phyloP scores from a whole-genome alignment of 352 stramenopile species.

The Phytophthora pini region DNA sequence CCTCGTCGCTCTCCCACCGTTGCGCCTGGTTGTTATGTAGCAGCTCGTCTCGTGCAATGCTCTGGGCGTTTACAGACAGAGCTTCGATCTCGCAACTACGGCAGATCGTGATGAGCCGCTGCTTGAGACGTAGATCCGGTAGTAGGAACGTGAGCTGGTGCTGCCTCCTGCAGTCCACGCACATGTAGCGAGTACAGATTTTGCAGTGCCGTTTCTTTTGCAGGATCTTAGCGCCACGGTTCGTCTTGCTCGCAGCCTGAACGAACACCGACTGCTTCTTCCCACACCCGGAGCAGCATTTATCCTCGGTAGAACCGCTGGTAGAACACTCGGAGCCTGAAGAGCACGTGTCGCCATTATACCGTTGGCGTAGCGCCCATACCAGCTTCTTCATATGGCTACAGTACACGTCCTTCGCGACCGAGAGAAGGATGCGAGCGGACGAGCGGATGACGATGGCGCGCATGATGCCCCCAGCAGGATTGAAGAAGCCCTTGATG shows the following conservation, averaged over 20 bases:
- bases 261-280: constrained; percentile 39
- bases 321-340: constrained; percentile 21
- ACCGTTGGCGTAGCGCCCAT: constrained; percentile 48
- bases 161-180: constrained; percentile 53
- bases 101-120: constrained; percentile 41
- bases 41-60: constrained; percentile 35
- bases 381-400: constrained; percentile 71
- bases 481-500: constrained; percentile 55
- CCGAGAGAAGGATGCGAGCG: constrained; percentile 39
- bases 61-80: constrained; percentile 17
- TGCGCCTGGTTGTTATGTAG: constrained; percentile 20
- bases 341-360: constrained; percentile 15
- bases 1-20: constrained; percentile 19
- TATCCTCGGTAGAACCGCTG: constrained; percentile 14
- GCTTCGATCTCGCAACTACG: constrained; percentile 26
- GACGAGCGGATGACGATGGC: constrained; percentile 41
- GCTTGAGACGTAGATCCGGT: constrained; percentile 31
- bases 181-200: constrained; percentile 54
- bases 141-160: constrained; percentile 44
- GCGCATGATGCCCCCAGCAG: constrained; percentile 43
- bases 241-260: constrained; percentile 26
- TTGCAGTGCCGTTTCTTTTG: constrained; percentile 40
- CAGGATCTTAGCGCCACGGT: constrained; percentile 26
- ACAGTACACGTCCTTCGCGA: constrained; percentile 51
- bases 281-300: constrained; percentile 28